Conservation (phyloP, 2,329 filamentous ascomycete genomes). For the Scytalidium lignicola region DNA sequence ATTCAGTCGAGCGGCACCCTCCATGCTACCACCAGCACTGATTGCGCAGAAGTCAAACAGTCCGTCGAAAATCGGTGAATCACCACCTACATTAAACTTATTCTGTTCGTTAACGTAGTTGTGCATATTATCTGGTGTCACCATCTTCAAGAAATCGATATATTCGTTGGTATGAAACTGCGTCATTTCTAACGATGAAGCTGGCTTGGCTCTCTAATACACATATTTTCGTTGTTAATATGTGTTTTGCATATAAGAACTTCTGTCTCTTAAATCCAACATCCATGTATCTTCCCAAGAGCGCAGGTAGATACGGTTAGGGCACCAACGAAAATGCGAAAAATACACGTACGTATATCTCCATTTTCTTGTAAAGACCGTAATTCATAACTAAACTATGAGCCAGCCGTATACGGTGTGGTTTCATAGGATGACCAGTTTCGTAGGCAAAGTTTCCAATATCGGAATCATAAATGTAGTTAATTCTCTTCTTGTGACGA, state of each 20-base stretch:
- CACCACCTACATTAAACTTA: constrained; percentile 87
- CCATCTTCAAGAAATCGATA: constrained; percentile 84
- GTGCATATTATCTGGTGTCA: constrained; percentile 97
- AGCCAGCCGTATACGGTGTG: constrained; percentile 61
- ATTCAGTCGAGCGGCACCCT: constrained; percentile 80
- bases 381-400: constrained; percentile 67
- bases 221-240: not conserved
- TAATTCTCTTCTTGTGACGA: not conserved
- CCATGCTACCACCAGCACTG: constrained; percentile 84
- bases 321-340: not conserved
- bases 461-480: not conserved
- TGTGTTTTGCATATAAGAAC: constrained; percentile 37
- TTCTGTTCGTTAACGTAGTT: constrained; percentile 80
- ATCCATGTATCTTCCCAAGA: no score
- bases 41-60: constrained; percentile 93
- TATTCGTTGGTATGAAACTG: constrained; percentile 91
- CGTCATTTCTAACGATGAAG: constrained; percentile 78
- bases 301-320: no score
- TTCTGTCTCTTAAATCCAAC: no score
- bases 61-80: constrained; percentile 92
- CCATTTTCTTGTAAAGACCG: constrained; percentile 68
- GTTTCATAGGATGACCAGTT: constrained; percentile 55
- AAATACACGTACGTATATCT: constrained; percentile 51
- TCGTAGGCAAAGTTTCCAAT: constrained; percentile 49
- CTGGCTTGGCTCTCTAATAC: constrained; percentile 68